Evolutionary conservation across 75 land plant species (phyloP).

Genomic region (Chamaecyparis obtusa): DNA sequence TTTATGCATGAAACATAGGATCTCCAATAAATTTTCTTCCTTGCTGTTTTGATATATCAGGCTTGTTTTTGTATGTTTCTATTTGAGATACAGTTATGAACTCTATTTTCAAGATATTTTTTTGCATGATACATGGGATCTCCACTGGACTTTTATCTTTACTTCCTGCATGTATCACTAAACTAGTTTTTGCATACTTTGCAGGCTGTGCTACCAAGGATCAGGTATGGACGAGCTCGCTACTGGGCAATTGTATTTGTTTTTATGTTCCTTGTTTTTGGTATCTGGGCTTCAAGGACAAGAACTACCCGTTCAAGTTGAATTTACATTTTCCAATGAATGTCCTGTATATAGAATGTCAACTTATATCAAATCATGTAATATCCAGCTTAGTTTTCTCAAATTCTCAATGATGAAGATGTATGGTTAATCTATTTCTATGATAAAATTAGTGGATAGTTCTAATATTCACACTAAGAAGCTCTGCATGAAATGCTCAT

Average conservation of each 20-base stretch:
- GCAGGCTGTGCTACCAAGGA: slow-evolving; percentile 66
- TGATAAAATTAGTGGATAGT: neutral
- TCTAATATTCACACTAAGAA: neutral
- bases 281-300: slow-evolving; percentile 82
- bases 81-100: neutral
- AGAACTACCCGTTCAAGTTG: slow-evolving; percentile 28
- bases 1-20: too few relatives aligned
- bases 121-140: neutral
- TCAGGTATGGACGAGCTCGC: slow-evolving; percentile 75
- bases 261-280: slow-evolving; percentile 80
- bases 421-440: neutral
- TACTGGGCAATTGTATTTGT: slow-evolving; percentile 78
- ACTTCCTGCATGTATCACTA: neutral
- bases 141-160: neutral
- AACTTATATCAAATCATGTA: neutral
- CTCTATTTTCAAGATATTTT: neutral
- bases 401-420: neutral
- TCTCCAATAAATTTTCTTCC: too few relatives aligned
- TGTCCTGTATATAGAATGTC: neutral
- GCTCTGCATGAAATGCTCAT: neutral
- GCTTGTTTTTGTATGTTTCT: neutral
- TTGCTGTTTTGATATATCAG: neutral
- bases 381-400: neutral
- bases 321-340: neutral
- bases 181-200: slow-evolving; percentile 7